Base-by-base conservation (phyloP, 2,329 filamentous ascomycete species). In the Rhynchosporium graminicola region DNA sequence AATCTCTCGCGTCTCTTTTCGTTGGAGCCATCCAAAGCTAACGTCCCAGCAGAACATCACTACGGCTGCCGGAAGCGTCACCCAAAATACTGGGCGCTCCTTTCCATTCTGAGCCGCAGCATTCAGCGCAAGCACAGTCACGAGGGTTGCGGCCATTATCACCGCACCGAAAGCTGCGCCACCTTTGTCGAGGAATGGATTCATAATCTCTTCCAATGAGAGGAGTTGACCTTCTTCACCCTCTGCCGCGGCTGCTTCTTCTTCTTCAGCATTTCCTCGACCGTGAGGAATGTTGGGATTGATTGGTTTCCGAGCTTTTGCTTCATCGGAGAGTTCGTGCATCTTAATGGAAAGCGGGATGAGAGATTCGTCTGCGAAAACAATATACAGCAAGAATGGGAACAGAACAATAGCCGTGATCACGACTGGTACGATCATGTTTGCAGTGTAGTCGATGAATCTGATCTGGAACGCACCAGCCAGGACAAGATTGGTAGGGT, bases 401-500 rank as follows among this genome's bases (percentile, higher is more conserved):
- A 89, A 91, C 3, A 91, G 74, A 0, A 90, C 75, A 15, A 91
- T 78, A 2, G 82, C 87, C 0, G 89, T 91, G n/a, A 83, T 77
- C 28, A 90, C 76, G 0, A 89, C 87, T 0, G 89, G 89, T 0
- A 91, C 86, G 20, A 91, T 87, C 82, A 91, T 89, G 71, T 91
- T 90, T n/a, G 86, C 88, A 0, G 88, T 91, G 70, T 91, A 91
- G 46, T 83, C 79, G 70, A 91, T 84, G 73, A 91, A 91, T 57
- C 82, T 87, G 76, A 91, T 87, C 3, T 83, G 70, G 70, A 91
- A 91, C 2, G 89, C 89, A 3, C 88, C 88, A 0, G 88, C 87
- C 0, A 91, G 80, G 0, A 91, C 88, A 7, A 91, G 80, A 60
- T 92, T 92, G 2, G 89, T 91, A 0, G 89, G 89, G 63, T 92